These are phyloP conservation scores for Angomonas deanei DNA, from an alignment of 208 protist genomes.

Conservation along the genomic window DNA sequence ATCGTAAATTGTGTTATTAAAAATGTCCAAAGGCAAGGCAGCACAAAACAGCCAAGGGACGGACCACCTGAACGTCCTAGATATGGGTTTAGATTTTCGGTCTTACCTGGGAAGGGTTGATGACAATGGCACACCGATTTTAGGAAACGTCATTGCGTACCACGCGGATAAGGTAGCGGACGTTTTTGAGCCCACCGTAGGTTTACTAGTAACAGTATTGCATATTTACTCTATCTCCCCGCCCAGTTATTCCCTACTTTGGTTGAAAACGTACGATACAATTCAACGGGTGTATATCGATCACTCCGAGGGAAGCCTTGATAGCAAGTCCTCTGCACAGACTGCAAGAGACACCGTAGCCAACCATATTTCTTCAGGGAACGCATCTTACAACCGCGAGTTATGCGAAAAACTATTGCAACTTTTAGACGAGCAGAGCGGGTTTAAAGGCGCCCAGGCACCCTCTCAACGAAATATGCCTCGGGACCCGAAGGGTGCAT, in stretches of 20 bases:
- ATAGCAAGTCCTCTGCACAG: slow-evolving; percentile 34
- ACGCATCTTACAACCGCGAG: slow-evolving; percentile 20
- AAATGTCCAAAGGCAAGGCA: not conserved
- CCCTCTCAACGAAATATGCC: slow-evolving; percentile 81
- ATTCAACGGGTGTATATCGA: slow-evolving; percentile 78
- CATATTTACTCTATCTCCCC: slow-evolving; percentile 61
- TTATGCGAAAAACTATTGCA: slow-evolving; percentile 51
- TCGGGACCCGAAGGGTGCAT: slow-evolving; percentile 78
- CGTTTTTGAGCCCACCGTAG: slow-evolving; percentile 79
- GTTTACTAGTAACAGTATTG: slow-evolving; percentile 74
- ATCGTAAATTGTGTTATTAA: no score
- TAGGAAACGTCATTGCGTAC: slow-evolving; percentile 82
- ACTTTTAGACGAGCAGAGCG: slow-evolving; percentile 73
- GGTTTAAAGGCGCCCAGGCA: slow-evolving; percentile 65
- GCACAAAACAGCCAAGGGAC: not conserved
- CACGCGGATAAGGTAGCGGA: slow-evolving; percentile 61
- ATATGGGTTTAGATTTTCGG: slow-evolving; percentile 85
- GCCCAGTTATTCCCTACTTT: slow-evolving; percentile 24
- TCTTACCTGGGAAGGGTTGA: slow-evolving; percentile 76
- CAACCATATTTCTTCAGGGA: slow-evolving; percentile 19
- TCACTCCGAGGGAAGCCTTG: slow-evolving; percentile 33
- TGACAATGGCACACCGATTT: slow-evolving; percentile 53
- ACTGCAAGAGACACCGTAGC: slow-evolving; percentile 49
- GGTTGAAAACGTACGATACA: slow-evolving; percentile 72
- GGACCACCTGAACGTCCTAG: slow-evolving; percentile 58